Evolutionary conservation across 306 rosid species (phyloP), one percentile per base, ranked within the genome.

Genomic region (Lotus japonicus): DNA sequence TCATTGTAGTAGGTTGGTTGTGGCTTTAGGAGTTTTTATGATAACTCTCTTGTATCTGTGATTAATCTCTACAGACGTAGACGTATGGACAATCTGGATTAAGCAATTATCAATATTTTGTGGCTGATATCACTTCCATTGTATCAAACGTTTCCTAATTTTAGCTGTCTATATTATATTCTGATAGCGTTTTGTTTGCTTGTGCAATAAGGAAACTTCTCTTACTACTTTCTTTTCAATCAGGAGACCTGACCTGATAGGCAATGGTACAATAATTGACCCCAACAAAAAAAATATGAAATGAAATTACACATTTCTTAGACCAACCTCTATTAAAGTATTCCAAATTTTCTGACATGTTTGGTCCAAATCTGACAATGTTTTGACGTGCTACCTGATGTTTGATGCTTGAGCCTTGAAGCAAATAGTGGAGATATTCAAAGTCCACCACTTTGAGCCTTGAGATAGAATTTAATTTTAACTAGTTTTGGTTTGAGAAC

Each of bases 351-450:
- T 64, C 72, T 74, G 77, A 68, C 79, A 72, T 66, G 84, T 73
- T 84, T 76, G 79, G 81, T 71, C 75, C 67, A 35, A 15, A 66
- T 39, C 76, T 76, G 77, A 77, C 85, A 56, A 59, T 69, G 72
- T 79, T 75, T 76, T 62, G 82, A 72, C 74, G 63, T 81, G 55
- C 42, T 65, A 73, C 76, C 79, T 66, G 75, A 33, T 56, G 39
- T 61, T 73, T 63, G 79, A 66, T 73, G 70, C 77, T 77, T 68
- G 73, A 67, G 58, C 65, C 4, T 68, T 52, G 52, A 71, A 76
- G 64, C 72, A 33, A 58, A 73, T 43, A 53, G 67, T 74, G 38
- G 60, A 55, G 46, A 56, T 74, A 76, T 59, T 72, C 41, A 18
- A 67, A 42, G 48, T 53, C 38, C 64, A 58, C 28, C 28, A 45